Evolutionary conservation across 768 basidiomycete genomes (phyloP), one percentile per base, ranked within the genome.

Genomic region (Suillus subaureus): DNA sequence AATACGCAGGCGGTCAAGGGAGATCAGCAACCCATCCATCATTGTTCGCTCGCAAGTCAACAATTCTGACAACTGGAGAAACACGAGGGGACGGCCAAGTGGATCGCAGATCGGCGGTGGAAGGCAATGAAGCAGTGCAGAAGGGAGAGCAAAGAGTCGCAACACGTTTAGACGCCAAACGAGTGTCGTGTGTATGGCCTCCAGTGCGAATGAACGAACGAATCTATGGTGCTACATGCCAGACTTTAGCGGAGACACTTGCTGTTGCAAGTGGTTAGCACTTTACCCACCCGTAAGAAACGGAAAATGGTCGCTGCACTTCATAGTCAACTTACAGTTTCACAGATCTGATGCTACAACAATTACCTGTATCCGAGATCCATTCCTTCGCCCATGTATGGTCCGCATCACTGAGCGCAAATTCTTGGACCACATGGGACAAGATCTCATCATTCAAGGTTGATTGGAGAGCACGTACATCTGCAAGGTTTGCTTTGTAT

Each of bases 321-420:
- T 47, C 23, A 35, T 61, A 28, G 15, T 67, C 33, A 43, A 42
- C 33, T n/a, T 23, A 58, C 26, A 31, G 35, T 12, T 26, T 31
- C 3, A 1, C 4, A 6, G 12, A n/a, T 7, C 28, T 28, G 35
- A 28, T n/a, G 28, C 28, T 51, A 21, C 49, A 16, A 57, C 26
- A 80, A 86, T 71, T 80, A 91, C 91, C 79, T 55, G 83, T 84
- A 79, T 93, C 91, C 37, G 80, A 77, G 39, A 91, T 75, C 89
- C 89, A 93, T 72, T 85, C 83, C 43, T 74, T 79, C 33, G 85
- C 84, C 84, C 85, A 86, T 67, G 80, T 77, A 64, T 78, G 75
- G 66, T 83, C 82, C 18, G 79, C 78, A 60, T 78, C 77, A 66
- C 79, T 74, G 55, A 90, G 81, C 45, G 79, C 79, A 35, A 89